Base-by-base conservation (phyloP, 2,329 filamentous ascomycete species). In the Phyllachora maydis region DNA sequence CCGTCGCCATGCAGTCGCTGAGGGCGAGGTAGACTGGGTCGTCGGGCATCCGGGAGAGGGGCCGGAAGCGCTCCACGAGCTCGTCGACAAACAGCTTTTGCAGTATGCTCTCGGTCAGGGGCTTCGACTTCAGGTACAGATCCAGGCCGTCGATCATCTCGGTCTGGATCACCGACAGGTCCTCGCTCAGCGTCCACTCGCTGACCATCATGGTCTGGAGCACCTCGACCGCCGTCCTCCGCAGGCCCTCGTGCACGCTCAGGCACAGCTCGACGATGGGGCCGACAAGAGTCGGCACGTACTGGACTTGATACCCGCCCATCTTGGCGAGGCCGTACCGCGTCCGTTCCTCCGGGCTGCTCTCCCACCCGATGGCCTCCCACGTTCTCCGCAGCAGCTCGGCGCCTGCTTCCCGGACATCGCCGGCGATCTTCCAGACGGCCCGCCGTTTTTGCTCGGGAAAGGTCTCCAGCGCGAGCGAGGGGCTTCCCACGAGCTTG, bases 391-490 rank as follows among this genome's bases (percentile, higher is more conserved):
- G 68, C 16, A 98, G 54, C 6, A 98, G 56, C 23, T 85, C 77
- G 4, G 88, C 85, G 10, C 90, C 88, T 33, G 81, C 65, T 44
- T 95, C 83, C 26, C 88, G 66, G 23, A 98, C 81, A 48, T 98
- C 90, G 5, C 88, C 88, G 4, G 85, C 88, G 41, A 98, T 93
- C 52, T 95, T 98, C 88, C 90, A 98, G 2, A 95, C 85, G 1
- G 88, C 85, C 26, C 88, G 61, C 21, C 88, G 62, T 51, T 95
- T 98, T 49, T 98, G 88, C 45, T 98, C 90, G 0, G 88, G 82
- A 41, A 93, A 95, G 0, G 83, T 92, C 43, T 98, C 88, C 18
- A 98, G 61, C 0, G 88, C 83, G 11, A 98, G 60, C 0, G 75
- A 78, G 17, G 83, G 71, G 38, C 82, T 93, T 4, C 79, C 78